Evolutionary conservation across 1,284 basidiomycete genomes (phyloP).

Genomic region (Cutaneotrichosporon cavernicola): DNA sequence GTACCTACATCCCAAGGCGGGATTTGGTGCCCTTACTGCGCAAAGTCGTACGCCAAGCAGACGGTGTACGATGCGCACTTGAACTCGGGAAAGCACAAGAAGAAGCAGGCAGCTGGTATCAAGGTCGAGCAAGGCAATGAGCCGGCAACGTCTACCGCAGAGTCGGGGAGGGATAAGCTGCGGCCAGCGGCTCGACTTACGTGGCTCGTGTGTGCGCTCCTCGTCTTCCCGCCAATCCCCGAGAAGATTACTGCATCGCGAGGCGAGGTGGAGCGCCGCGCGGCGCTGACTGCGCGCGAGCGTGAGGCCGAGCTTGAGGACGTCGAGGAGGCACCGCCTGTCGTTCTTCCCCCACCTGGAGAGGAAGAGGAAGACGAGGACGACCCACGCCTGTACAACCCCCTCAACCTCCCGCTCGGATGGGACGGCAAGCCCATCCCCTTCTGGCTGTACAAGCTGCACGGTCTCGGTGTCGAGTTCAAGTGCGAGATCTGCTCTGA

Average conservation of each 20-base stretch:
- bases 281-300: slow-evolving; percentile 93
- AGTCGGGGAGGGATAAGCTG: slow-evolving; percentile 61
- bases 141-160: slow-evolving; percentile 23
- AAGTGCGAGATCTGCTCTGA: slow-evolving; percentile 97
- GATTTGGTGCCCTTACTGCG: slow-evolving; percentile 95
- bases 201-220: slow-evolving; percentile 66
- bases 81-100: slow-evolving; percentile 90
- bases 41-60: slow-evolving; percentile 91
- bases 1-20: slow-evolving; percentile 55
- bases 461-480: slow-evolving; percentile 96
- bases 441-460: slow-evolving; percentile 97
- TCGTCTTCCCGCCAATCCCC: slow-evolving; percentile 63
- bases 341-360: slow-evolving; percentile 54
- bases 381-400: slow-evolving; percentile 94
- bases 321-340: slow-evolving; percentile 62
- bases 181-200: slow-evolving; percentile 71
- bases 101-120: slow-evolving; percentile 62
- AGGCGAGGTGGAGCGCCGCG: slow-evolving; percentile 91
- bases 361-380: slow-evolving; percentile 75
- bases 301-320: slow-evolving; percentile 93
- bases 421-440: slow-evolving; percentile 99
- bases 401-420: slow-evolving; percentile 91
- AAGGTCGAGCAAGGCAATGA: slow-evolving; percentile 33
- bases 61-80: slow-evolving; percentile 97
- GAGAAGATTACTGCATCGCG: slow-evolving; percentile 77